These are phyloP conservation scores for Durotheca rogersii DNA, from an alignment of 495 filamentous ascomycete species.

Conservation along the genomic window DNA sequence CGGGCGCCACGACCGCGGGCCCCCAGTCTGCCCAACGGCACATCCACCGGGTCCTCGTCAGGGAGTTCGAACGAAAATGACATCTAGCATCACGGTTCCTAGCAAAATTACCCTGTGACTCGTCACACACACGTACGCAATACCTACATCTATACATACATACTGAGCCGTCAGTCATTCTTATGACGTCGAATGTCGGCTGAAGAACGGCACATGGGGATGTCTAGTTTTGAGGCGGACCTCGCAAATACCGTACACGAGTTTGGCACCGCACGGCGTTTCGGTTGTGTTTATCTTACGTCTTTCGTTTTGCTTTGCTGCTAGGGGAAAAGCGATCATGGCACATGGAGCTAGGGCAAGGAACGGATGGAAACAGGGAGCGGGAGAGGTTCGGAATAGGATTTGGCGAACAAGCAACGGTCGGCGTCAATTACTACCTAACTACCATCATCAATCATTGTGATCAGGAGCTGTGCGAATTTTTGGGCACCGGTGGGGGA, in stretches of 20 bases:
- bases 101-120: not conserved
- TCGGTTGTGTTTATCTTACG: not conserved
- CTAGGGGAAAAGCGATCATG: not conserved
- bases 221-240: no score
- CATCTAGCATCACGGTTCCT: slow-evolving; percentile 28
- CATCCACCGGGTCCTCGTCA: slow-evolving; percentile 12
- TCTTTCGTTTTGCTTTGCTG: no score
- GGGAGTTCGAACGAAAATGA: slow-evolving; percentile 12
- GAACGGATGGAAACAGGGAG: no score
- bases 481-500: no score
- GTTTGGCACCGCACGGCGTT: not conserved
- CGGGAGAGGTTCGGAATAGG: no score
- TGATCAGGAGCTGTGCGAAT: no score
- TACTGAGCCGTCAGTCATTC: not conserved
- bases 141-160: slow-evolving; percentile 10
- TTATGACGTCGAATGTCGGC: no score
- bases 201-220: no score
- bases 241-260: no score
- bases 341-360: no score
- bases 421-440: no score
- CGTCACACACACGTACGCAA: not conserved
- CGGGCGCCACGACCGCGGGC: slow-evolving; percentile 21
- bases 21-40: slow-evolving; percentile 39
- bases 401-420: slow-evolving; percentile 1
- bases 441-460: no score